A percentile compares a stretch with the other conserved stretches of the same genome.
phyloP scores from a whole-genome alignment of 768 basidiomycete species.

The Chalciporus sphaerocephalus region DNA sequence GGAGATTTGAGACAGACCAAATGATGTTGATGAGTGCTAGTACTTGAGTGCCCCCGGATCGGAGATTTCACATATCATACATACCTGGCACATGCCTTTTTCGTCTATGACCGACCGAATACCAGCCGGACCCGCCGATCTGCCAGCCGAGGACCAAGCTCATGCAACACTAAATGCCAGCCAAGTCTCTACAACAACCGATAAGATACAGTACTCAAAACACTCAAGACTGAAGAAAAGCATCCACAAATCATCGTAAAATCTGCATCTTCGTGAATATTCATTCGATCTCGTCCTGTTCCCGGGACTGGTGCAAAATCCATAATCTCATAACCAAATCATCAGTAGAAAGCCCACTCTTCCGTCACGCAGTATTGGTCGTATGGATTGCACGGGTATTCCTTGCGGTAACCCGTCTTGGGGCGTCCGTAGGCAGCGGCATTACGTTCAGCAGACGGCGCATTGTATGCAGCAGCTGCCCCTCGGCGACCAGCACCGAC shows the following conservation, averaged over 20 bases:
- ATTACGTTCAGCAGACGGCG: constrained; percentile 26
- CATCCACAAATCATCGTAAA: constrained; percentile 3
- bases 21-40: constrained; percentile 9
- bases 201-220: constrained; percentile 22
- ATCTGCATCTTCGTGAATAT: constrained; percentile 4
- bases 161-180: no score
- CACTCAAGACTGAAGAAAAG: constrained; percentile 6
- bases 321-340: neutral
- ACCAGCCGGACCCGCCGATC: neutral
- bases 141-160: neutral
- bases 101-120: constrained; percentile 9
- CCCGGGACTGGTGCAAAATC: no score
- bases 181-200: constrained; percentile 1
- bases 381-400: constrained; percentile 54
- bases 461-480: constrained; percentile 20
- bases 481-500: constrained; percentile 31
- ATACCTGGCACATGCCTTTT: constrained; percentile 21
- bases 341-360: constrained; percentile 54
- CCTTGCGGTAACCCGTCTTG: constrained; percentile 34
- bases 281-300: neutral
- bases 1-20: constrained; percentile 10
- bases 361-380: constrained; percentile 69
- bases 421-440: constrained; percentile 28
- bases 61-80: constrained; percentile 6
- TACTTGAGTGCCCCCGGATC: constrained; percentile 8